Conservation (phyloP, 345 rosid species). For the Acer negundo region DNA sequence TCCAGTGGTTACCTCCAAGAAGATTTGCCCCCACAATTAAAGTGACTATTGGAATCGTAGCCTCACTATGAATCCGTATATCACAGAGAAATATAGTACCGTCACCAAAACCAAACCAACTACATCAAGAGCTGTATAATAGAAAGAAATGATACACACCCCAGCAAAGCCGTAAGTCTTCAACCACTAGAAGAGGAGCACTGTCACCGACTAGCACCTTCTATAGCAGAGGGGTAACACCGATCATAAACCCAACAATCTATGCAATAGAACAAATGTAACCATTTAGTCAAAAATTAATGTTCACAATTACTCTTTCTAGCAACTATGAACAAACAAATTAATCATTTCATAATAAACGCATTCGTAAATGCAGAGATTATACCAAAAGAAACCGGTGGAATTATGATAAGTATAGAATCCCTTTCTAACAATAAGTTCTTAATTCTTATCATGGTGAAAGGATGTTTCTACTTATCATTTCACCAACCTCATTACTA, state of each 20-base stretch:
- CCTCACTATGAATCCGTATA: slow-evolving; percentile 30
- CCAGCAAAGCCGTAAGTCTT: slow-evolving; percentile 30
- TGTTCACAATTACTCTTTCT: background rate
- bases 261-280: slow-evolving; percentile 1
- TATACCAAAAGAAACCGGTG: background rate
- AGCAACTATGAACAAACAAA: background rate
- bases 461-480: background rate
- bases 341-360: background rate
- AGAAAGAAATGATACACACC: slow-evolving; percentile 18
- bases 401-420: background rate
- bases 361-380: background rate
- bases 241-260: slow-evolving; percentile 29
- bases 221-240: slow-evolving; percentile 26
- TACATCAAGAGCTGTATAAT: background rate
- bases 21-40: slow-evolving; percentile 55
- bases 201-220: slow-evolving; percentile 28
- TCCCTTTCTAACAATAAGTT: background rate
- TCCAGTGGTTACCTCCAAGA: slow-evolving; percentile 26
- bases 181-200: slow-evolving; percentile 37
- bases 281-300: background rate
- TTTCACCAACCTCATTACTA: background rate
- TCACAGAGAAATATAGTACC: background rate
- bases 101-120: background rate
- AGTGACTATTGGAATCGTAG: slow-evolving; percentile 45
- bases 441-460: background rate